Percentiles rank a stretch among this genome's conserved stretches.
Evolutionary conservation across 345 rosid species (phyloP).

Genomic region (Populus tremula): DNA sequence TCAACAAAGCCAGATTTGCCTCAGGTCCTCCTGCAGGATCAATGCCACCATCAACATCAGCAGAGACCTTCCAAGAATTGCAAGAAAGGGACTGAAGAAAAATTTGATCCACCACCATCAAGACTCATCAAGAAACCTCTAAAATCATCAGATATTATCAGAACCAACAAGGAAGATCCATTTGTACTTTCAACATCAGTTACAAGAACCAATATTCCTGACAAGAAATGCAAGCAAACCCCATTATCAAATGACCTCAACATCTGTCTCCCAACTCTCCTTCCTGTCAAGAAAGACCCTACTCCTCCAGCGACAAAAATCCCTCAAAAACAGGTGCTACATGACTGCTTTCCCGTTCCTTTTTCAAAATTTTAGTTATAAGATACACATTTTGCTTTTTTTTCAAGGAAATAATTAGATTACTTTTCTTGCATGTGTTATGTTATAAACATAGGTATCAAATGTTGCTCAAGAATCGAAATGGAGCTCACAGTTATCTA

Average conservation of each 20-base stretch:
- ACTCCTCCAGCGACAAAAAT: slow-evolving; percentile 52
- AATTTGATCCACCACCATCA: slow-evolving; percentile 10
- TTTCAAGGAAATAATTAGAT: neutral
- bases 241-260: slow-evolving; percentile 46
- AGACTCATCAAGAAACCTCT: slow-evolving; percentile 38
- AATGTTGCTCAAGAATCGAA: slow-evolving; percentile 38
- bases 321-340: slow-evolving; percentile 56
- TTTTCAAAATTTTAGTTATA: neutral
- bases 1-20: neutral
- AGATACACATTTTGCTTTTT: neutral
- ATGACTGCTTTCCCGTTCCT: neutral
- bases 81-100: slow-evolving; percentile 19
- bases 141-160: slow-evolving; percentile 33
- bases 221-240: slow-evolving; percentile 59
- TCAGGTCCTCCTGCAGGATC: neutral
- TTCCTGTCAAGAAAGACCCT: slow-evolving; percentile 72
- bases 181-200: slow-evolving; percentile 46
- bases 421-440: neutral
- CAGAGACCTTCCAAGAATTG: slow-evolving; percentile 29
- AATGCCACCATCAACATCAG: neutral
- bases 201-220: slow-evolving; percentile 38
- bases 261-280: slow-evolving; percentile 23
- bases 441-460: slow-evolving; percentile 14
- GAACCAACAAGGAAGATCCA: slow-evolving; percentile 64
- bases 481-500: slow-evolving; percentile 54